Conservation (phyloP, 768 basidiomycete genomes). For the Daedalea quercina region DNA sequence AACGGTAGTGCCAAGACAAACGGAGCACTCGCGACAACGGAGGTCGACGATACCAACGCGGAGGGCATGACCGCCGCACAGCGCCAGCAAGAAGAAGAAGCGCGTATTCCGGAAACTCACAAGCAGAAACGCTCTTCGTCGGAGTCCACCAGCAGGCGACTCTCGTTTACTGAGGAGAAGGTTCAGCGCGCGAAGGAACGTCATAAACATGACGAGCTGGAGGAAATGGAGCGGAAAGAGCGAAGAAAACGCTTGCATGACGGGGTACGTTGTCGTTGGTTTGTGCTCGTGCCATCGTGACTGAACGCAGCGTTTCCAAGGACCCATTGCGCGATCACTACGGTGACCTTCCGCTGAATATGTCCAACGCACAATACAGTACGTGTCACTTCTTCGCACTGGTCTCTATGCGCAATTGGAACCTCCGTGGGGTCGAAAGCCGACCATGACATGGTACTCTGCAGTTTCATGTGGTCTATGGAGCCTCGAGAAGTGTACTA, state of each 20-base stretch:
- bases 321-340: constrained; percentile 38
- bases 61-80: constrained; percentile 5
- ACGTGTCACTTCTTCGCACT: not conserved
- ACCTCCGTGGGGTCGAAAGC: too few relatives aligned
- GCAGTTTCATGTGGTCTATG: too few relatives aligned
- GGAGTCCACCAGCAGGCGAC: not conserved
- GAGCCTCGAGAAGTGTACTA: too few relatives aligned
- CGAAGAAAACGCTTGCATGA: constrained; percentile 9
- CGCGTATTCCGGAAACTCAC: not conserved
- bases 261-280: constrained; percentile 16
- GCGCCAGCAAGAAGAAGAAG: constrained; percentile 1
- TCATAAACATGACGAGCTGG: constrained; percentile 16
- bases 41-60: constrained; percentile 9
- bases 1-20: constrained; percentile 7
- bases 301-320: too few relatives aligned
- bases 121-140: constrained; percentile 6
- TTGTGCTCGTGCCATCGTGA: too few relatives aligned
- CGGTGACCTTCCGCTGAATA: constrained; percentile 82
- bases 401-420: not conserved
- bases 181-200: constrained; percentile 16
- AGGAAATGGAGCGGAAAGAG: constrained; percentile 11
- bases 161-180: constrained; percentile 20
- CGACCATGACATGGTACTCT: too few relatives aligned
- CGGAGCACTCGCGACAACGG: not conserved
- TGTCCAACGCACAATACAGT: constrained; percentile 70